These are phyloP conservation scores for Lachancea lanzarotensis DNA, from an alignment of 805 yeast genomes.

Conservation along the genomic window DNA sequence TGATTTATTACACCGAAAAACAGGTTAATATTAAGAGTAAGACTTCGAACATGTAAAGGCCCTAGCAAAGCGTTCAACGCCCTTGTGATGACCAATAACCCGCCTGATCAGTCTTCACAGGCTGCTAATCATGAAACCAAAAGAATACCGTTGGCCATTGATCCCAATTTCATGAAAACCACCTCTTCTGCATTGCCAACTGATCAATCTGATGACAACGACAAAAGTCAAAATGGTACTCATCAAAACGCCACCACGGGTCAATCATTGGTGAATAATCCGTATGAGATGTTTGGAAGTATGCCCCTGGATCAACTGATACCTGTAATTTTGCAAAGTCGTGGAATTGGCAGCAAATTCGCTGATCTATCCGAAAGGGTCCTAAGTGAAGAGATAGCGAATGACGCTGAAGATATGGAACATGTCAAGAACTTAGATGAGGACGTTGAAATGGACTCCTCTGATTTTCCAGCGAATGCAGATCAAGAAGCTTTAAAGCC, in stretches of 20 bases:
- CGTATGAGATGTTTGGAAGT: constrained; percentile 29
- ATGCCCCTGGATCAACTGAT: constrained; percentile 49
- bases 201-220: constrained; percentile 5
- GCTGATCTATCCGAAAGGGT: constrained; percentile 49
- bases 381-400: constrained; percentile 39
- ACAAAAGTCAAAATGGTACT: constrained; percentile 5
- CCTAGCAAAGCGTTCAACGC: not conserved
- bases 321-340: constrained; percentile 50
- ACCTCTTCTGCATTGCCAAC: constrained; percentile 1
- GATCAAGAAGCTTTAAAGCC: constrained; percentile 1
- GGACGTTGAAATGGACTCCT: constrained; percentile 12
- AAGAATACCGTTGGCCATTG: constrained; percentile 29
- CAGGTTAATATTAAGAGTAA: not conserved
- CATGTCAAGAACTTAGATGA: constrained; percentile 11
- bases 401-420: not conserved
- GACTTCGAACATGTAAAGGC: not conserved
- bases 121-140: constrained; percentile 6
- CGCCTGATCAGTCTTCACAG: not conserved
- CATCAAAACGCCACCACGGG: not conserved
- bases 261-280: constrained; percentile 24
- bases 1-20: not conserved
- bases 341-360: constrained; percentile 43
- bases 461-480: constrained; percentile 1
- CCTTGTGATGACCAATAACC: not conserved
- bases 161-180: constrained; percentile 29